Conservation (phyloP, 2,329 filamentous ascomycete species). For the Paraphaeosphaeria sporulosa region DNA sequence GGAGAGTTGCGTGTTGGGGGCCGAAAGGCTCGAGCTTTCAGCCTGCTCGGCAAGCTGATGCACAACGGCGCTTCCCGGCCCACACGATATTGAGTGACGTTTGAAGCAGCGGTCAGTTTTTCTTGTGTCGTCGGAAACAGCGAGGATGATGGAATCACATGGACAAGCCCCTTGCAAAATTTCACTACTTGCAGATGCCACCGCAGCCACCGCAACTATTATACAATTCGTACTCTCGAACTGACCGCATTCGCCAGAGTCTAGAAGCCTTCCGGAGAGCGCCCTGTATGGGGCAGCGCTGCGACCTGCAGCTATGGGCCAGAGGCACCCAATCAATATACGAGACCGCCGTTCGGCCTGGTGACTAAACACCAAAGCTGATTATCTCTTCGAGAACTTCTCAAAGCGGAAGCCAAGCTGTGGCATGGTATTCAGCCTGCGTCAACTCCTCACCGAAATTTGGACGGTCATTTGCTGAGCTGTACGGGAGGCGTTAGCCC, state of each 20-base stretch:
- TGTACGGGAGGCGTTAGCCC: not conserved
- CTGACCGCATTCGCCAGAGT: not conserved
- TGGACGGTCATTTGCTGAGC: slow-evolving; percentile 8
- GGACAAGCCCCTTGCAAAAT: not conserved
- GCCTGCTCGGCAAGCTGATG: slow-evolving; percentile 7
- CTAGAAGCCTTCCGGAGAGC: slow-evolving; percentile 3
- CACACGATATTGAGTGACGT: not conserved
- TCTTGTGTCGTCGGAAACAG: not conserved
- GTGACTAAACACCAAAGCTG: slow-evolving; percentile 8
- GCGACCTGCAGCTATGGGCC: not conserved
- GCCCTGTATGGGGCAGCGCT: not conserved
- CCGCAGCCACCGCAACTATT: not conserved
- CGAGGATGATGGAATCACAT: not conserved
- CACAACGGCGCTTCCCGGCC: not conserved
- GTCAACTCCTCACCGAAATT: not conserved
- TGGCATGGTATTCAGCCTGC: not conserved
- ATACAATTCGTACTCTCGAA: not conserved
- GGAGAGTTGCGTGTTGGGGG: not conserved
- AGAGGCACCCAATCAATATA: not conserved
- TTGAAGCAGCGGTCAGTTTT: not conserved
- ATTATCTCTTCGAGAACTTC: slow-evolving; percentile 4
- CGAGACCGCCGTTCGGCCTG: not conserved
- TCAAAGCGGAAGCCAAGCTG: slow-evolving; percentile 5
- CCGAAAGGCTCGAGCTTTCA: not conserved
- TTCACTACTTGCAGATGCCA: not conserved